Evolutionary conservation across 768 basidiomycete genomes (phyloP), one percentile per base, ranked within the genome.

Genomic region (Mycena sanguinolenta): DNA sequence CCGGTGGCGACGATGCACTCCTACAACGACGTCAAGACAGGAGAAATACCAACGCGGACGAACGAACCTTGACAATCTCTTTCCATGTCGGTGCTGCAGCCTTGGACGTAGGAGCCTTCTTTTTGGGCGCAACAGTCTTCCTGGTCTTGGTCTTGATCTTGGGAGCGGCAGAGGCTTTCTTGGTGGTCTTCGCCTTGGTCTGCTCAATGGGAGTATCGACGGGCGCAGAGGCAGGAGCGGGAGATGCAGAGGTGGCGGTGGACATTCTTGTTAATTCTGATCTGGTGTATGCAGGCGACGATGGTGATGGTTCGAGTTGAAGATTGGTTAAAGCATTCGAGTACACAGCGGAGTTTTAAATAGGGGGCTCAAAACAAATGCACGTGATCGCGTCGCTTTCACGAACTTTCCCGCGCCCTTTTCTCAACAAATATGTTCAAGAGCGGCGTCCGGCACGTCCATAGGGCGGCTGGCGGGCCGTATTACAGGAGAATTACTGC

Each of bases 1-100:
- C 91, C 90, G 77, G 91, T 83, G 38, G 81, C 84, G 59, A 82
- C 77, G 78, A 96, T 92, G 76, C 92, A 92, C 80, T 94, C 93
- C 93, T 95, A 34, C 17, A 39, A 17, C 14, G 28, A 42, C 58
- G 42, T 44, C 36, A 34, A n/a, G 71, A 39, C 27, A 42, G 42
- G 28, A 60, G 25, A 39, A 53, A 14, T 7, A 17, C 12, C 2
- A 19, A 38, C 5, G 16, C 39, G 49, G 23, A 44, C 1, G 7
- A 54, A 50, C 25, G 10, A 58, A 87, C 88, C 70, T 79, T 85
- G 77, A 90, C 84, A 50, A 89, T 88, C 6, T 89, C 86, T 73
- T 89, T 89, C 88, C 88, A 90, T 4, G 86, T 78, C 14, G 88
- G 88, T 80, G 5, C 76, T 53, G 46, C 49, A 28, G 63, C 49